Conservation (phyloP, 371 early-diverging fungal species). For the Apophysomyces trapeziformis region DNA sequence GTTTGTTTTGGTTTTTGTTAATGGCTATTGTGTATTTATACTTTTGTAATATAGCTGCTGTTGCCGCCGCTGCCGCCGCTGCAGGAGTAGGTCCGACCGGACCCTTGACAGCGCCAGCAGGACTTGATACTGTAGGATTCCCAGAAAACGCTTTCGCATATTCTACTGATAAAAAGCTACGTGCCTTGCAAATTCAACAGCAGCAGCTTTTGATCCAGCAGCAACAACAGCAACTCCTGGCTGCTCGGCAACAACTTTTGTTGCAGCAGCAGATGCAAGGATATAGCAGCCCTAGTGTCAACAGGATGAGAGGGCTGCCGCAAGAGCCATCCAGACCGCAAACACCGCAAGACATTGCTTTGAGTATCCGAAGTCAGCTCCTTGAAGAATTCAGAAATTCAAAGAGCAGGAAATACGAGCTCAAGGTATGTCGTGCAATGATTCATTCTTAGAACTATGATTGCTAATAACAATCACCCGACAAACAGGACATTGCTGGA, state of each 20-base stretch:
- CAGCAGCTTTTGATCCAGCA: constrained; percentile 51
- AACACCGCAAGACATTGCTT: constrained; percentile 39
- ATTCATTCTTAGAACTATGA: not conserved
- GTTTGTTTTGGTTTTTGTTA: constrained; percentile 13
- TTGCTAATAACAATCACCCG: not conserved
- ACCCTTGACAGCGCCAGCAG: constrained; percentile 39
- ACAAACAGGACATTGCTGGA: constrained; percentile 82
- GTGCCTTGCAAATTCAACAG: constrained; percentile 57
- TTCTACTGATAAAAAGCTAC: constrained; percentile 55
- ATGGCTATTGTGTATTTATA: constrained; percentile 13
- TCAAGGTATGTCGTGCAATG: constrained; percentile 53
- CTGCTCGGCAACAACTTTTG: constrained; percentile 53
- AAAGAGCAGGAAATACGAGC: constrained; percentile 92
- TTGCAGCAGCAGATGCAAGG: constrained; percentile 60
- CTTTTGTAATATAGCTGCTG: constrained; percentile 14
- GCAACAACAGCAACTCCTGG: constrained; percentile 58
- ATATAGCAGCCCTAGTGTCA: constrained; percentile 1
- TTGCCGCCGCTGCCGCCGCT: constrained; percentile 25
- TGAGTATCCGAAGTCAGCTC: constrained; percentile 76
- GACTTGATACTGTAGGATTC: constrained; percentile 29
- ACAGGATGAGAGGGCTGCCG: constrained; percentile 5
- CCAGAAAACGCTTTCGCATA: constrained; percentile 26
- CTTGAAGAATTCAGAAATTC: constrained; percentile 95
- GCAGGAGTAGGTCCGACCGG: constrained; percentile 32
- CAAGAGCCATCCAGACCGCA: constrained; percentile 13